phyloP scores from a whole-genome alignment of 129 eudicot genomes.

The Helianthus annuus region DNA sequence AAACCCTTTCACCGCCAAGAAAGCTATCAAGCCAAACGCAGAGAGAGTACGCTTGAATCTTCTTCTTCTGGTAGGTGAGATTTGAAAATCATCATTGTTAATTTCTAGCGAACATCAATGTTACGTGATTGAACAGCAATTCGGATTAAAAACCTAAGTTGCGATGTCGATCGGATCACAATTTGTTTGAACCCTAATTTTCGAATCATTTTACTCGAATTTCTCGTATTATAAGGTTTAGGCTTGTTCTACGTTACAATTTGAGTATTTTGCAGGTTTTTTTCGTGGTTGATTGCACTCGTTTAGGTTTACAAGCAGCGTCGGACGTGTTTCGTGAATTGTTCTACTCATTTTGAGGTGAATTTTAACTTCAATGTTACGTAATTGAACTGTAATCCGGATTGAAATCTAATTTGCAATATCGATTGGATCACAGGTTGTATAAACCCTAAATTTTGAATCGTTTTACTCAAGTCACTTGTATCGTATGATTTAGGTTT shows the following conservation, averaged over 20 bases:
- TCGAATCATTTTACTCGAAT: conserved; percentile 1
- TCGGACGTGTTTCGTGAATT: conserved; percentile 5
- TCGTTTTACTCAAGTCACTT: neutral
- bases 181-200: conserved; percentile 15
- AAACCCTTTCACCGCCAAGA: conserved; percentile 18
- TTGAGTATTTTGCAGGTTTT: conserved; percentile 17
- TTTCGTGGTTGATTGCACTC: conserved; percentile 9
- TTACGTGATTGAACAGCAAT: neutral
- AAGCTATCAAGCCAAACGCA: conserved; percentile 6
- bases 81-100: neutral
- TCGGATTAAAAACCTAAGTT: conserved; percentile 1
- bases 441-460: conserved; percentile 17
- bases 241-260: conserved; percentile 1
- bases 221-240: neutral
- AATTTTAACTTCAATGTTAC: conserved; percentile 6
- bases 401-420: conserved; percentile 2
- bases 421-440: conserved; percentile 3
- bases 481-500: conserved; percentile 10
- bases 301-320: conserved; percentile 1
- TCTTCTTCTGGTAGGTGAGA: conserved; percentile 16
- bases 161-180: conserved; percentile 10
- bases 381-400: conserved; percentile 9
- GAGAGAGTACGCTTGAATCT: conserved; percentile 14
- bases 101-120: conserved; percentile 1
- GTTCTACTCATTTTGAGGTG: neutral